phyloP scores from a whole-genome alignment of 176 grass and related monocot species.

The Poa annua region DNA sequence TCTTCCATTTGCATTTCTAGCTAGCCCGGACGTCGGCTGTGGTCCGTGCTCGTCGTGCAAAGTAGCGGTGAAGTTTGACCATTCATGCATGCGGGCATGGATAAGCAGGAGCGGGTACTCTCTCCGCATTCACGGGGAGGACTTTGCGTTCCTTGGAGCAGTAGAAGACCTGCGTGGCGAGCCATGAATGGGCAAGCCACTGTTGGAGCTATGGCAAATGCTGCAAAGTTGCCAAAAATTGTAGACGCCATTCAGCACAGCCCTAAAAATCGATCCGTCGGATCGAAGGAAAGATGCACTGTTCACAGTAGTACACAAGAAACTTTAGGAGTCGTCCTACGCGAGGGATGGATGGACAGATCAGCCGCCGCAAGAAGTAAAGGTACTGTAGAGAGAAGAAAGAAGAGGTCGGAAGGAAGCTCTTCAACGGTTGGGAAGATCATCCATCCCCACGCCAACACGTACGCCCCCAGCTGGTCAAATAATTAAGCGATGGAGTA shows the following conservation, averaged over 20 bases:
- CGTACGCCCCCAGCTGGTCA: neutral
- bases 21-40: neutral
- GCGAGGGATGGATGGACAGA: neutral
- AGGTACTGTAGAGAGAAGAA: constrained; percentile 1
- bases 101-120: neutral
- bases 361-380: neutral
- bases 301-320: neutral
- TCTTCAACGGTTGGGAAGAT: neutral
- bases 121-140: neutral
- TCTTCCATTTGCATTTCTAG: neutral
- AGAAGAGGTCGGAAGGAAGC: constrained; percentile 46
- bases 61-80: neutral
- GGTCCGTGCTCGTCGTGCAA: neutral
- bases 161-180: neutral
- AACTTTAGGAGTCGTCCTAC: neutral
- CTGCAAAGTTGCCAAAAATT: neutral
- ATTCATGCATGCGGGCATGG: neutral
- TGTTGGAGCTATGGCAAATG: neutral
- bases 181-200: neutral
- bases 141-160: constrained; percentile 24
- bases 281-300: constrained; percentile 5
- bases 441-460: neutral
- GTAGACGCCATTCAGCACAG: neutral
- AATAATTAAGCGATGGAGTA: constrained; percentile 1
- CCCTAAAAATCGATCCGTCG: neutral